phyloP scores from a whole-genome alignment of 208 protist species.

The Leishmania martiniquensis region DNA sequence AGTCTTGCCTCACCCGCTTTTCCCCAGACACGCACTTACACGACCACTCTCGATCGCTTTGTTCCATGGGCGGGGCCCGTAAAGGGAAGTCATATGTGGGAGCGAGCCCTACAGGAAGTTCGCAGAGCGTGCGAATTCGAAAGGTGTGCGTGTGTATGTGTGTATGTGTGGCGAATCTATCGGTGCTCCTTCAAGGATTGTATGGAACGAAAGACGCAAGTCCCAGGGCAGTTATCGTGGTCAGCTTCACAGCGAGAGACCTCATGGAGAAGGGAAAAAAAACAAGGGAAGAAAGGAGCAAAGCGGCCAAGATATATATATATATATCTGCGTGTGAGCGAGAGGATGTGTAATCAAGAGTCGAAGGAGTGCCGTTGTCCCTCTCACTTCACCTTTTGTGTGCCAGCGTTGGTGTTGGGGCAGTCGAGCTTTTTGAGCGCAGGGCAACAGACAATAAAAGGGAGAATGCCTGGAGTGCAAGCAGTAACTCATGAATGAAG shows the following conservation, averaged over 20 bases:
- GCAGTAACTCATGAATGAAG: not conserved
- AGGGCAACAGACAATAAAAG: not conserved
- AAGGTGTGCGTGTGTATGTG: not conserved
- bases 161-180: not conserved
- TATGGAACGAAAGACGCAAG: not conserved
- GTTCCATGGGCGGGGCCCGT: not conserved
- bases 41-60: not conserved
- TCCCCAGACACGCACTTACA: not conserved
- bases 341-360: not conserved
- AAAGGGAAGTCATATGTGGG: not conserved
- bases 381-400: not conserved
- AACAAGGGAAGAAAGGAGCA: not conserved
- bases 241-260: not conserved
- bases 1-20: not conserved
- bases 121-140: not conserved
- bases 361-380: not conserved
- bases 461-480: not conserved
- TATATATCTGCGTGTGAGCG: not conserved
- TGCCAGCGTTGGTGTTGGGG: not conserved
- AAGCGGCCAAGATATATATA: constrained; percentile 3
- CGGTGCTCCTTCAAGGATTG: not conserved
- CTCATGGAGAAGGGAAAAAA: not conserved
- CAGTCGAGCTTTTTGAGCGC: not conserved
- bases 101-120: not conserved
- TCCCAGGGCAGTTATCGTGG: not conserved